Evolutionary conservation across 2,329 filamentous ascomycete genomes (phyloP), one percentile per base, ranked within the genome.

Genomic region (Fusarium abutilonis): DNA sequence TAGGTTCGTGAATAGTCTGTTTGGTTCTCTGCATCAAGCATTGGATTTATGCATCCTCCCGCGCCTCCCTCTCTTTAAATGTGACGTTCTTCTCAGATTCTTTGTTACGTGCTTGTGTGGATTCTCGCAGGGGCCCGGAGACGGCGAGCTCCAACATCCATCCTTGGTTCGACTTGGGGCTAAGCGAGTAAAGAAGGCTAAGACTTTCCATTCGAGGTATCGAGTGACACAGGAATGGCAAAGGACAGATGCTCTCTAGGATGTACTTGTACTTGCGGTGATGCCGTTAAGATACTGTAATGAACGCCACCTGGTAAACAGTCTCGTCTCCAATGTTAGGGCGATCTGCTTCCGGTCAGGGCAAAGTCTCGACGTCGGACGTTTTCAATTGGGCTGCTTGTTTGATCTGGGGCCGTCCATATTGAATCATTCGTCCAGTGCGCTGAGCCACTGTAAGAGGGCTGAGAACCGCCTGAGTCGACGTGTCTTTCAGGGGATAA

Each of bases 31-130:
- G 62, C 62, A 64, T 52, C 35, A 66, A 47, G 53, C 46, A 60
- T 39, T 45, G 39, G 55, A 60, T 60, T 49, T 49, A 56, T 38
- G 63, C 51, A 50, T 64, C 41, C 44, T 57, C 56, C 29, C 43
- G 23, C 8, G 64, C 41, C 44, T 57, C 56, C 29, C 43, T 57
- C 56, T 23, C 43, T 46, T 43, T 45, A 29, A 62, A 52, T 68
- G 66, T 59, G 62, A 65, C 62, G 57, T 53, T 45, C 47, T 61
- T 67, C 60, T 67, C 40, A 19, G 45, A 66, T 63, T 55, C 58
- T 63, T 66, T 52, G 55, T 63, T 66, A 67, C 55, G 64, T 69
- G 66, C 64, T 69, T 36, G 61, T 61, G 66, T 69, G 66, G 66
- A 52, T 52, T 67, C 48, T 61, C 39, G 56, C 61, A 62, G 61